These are phyloP conservation scores for Ganoderma multipileum DNA, from an alignment of 1,284 basidiomycete species.

Conservation along the genomic window DNA sequence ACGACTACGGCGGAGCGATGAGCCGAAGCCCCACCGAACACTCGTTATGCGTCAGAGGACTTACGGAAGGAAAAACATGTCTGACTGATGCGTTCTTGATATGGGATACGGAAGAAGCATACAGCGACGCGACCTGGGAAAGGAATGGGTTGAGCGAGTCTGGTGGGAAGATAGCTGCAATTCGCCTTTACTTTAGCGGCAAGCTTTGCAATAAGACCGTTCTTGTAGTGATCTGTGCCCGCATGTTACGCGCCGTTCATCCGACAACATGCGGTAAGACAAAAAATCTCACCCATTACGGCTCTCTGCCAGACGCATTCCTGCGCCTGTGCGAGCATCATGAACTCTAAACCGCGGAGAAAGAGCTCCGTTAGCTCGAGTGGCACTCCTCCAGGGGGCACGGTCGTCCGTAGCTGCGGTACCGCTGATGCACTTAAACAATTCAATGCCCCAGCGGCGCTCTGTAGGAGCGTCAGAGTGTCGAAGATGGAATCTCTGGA, in stretches of 20 bases:
- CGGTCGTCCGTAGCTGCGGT: slow-evolving; percentile 60
- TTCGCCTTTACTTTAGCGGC: slow-evolving; percentile 63
- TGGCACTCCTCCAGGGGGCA: slow-evolving; percentile 60
- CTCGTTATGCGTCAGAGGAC: slow-evolving; percentile 24
- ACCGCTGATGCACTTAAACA: slow-evolving; percentile 67
- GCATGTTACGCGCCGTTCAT: background rate
- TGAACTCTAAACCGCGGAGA: slow-evolving; percentile 69
- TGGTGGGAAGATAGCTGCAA: background rate
- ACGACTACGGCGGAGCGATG: slow-evolving; percentile 57
- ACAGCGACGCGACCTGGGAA: slow-evolving; percentile 71
- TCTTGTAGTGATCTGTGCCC: slow-evolving; percentile 71
- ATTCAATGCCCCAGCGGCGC: slow-evolving; percentile 78
- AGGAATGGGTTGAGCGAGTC: background rate
- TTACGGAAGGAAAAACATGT: slow-evolving; percentile 61
- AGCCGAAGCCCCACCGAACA: background rate
- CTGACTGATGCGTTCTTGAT: slow-evolving; percentile 60
- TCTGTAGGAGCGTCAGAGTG: slow-evolving; percentile 48
- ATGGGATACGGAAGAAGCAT: slow-evolving; percentile 60
- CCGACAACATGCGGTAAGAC: background rate
- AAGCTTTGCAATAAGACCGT: slow-evolving; percentile 87
- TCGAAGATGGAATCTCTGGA: too few relatives aligned
- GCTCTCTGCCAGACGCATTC: slow-evolving; percentile 98
- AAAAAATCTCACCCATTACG: slow-evolving; percentile 66
- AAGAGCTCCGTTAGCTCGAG: slow-evolving; percentile 73
- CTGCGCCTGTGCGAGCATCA: slow-evolving; percentile 95